phyloP scores from a whole-genome alignment of 176 grass and related monocot genomes.

The Oryza glumipatula region DNA sequence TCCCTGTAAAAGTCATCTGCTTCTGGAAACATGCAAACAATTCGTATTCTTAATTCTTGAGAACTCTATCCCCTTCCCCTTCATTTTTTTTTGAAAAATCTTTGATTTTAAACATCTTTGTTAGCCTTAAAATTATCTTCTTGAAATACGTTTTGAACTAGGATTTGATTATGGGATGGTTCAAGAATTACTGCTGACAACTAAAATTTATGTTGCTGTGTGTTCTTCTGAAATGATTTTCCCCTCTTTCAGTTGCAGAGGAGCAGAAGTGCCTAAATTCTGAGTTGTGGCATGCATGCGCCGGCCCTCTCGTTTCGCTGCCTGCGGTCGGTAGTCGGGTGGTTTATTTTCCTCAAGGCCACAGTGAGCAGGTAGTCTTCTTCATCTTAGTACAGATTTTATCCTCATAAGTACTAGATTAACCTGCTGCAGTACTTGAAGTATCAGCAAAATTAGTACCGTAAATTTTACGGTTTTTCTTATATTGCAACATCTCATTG shows the following conservation, averaged over 20 bases:
- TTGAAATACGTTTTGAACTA: constrained; percentile 1
- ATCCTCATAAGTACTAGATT: neutral
- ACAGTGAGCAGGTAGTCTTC: constrained; percentile 70
- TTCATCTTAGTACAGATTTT: constrained; percentile 32
- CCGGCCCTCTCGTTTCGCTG: constrained; percentile 75
- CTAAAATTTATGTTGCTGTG: neutral
- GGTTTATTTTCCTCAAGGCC: constrained; percentile 89
- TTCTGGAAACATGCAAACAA: neutral
- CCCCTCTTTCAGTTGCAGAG: constrained; percentile 46
- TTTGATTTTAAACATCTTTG: neutral
- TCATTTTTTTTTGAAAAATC: neutral
- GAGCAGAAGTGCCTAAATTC: constrained; percentile 79
- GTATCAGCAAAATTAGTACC: neutral
- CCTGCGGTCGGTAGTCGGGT: constrained; percentile 68
- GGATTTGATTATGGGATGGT: neutral
- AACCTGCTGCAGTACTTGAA: constrained; percentile 8
- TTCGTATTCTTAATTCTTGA: neutral
- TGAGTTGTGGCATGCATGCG: constrained; percentile 88
- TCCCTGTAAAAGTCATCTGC: neutral
- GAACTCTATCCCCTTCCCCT: neutral
- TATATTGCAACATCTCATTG: neutral
- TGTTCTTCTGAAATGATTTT: constrained; percentile 33
- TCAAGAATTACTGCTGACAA: neutral
- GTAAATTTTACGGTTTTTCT: neutral
- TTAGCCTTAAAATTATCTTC: neutral